These are phyloP conservation scores for Nigrograna mackinnonii DNA, from an alignment of 2,329 filamentous ascomycete species.

Conservation along the genomic window DNA sequence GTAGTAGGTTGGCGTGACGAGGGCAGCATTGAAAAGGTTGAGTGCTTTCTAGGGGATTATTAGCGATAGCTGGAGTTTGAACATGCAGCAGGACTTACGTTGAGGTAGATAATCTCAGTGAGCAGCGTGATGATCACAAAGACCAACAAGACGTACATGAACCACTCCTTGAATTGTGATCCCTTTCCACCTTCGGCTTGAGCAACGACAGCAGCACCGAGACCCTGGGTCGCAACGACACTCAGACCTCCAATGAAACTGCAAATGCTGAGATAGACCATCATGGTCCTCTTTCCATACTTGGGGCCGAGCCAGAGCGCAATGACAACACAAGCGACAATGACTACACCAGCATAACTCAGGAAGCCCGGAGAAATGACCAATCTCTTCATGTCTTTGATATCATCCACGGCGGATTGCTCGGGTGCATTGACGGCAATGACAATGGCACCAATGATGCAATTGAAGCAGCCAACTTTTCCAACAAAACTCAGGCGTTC, in stretches of 20 bases:
- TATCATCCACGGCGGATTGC: constrained; percentile 81
- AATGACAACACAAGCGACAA: constrained; percentile 71
- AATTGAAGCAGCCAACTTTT: constrained; percentile 94
- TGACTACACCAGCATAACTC: constrained; percentile 79
- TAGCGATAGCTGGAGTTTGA: constrained; percentile 24
- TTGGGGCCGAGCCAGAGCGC: constrained; percentile 82
- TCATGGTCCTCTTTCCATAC: constrained; percentile 96
- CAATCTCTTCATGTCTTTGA: constrained; percentile 89
- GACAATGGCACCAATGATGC: constrained; percentile 88
- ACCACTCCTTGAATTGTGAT: constrained; percentile 98
- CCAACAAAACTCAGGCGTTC: constrained; percentile 94
- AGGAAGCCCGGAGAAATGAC: constrained; percentile 88
- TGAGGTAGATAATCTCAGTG: constrained; percentile 93
- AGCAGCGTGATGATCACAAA: constrained; percentile 89
- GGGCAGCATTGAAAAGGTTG: constrained; percentile 93
- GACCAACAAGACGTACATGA: constrained; percentile 86
- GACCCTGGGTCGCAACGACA: constrained; percentile 90
- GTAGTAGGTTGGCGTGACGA: constrained; percentile 98
- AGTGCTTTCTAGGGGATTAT: constrained; percentile 81
- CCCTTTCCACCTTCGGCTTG: constrained; percentile 78
- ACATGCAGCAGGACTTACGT: constrained; percentile 66
- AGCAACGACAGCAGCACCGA: constrained; percentile 88
- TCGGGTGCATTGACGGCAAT: constrained; percentile 93
- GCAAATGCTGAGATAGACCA: constrained; percentile 96
- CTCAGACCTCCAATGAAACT: constrained; percentile 92